A percentile compares a stretch with the other conserved stretches of the same genome.
phyloP scores from a whole-genome alignment of 2,329 filamentous ascomycete species.

The Diaporthe citriasiana region DNA sequence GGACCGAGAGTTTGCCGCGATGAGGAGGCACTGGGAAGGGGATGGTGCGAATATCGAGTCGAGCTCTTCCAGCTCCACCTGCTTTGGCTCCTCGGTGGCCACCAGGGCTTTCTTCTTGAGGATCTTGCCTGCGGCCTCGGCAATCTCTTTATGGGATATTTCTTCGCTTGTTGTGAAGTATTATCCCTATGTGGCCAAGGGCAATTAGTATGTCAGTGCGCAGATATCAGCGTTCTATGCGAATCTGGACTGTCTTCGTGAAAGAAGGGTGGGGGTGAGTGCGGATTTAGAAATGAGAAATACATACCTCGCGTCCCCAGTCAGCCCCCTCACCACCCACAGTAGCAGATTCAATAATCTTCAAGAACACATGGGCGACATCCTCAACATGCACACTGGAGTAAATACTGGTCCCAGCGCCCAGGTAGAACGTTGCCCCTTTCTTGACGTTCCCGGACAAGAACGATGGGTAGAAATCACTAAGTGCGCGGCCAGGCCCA shows the following conservation, averaged over 20 bases:
- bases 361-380: background rate
- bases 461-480: background rate
- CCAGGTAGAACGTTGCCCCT: background rate
- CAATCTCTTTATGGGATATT: background rate
- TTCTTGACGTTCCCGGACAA: background rate
- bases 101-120: background rate
- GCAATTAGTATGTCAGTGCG: background rate
- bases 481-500: background rate
- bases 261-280: too few relatives aligned
- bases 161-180: slow-evolving; percentile 8
- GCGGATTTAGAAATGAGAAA: background rate
- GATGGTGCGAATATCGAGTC: background rate
- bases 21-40: background rate
- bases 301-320: slow-evolving; percentile 7
- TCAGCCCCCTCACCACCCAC: background rate
- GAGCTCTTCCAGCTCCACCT: background rate
- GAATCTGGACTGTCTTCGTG: too few relatives aligned
- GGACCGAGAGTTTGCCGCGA: slow-evolving; percentile 7
- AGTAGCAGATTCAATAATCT: slow-evolving; percentile 1
- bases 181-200: background rate
- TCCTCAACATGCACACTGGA: slow-evolving; percentile 4
- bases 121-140: background rate
- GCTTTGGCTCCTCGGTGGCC: background rate
- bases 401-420: background rate
- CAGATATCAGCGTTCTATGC: background rate